These are phyloP conservation scores for Termitomyces sp. DNA, from an alignment of 768 basidiomycete species.

Conservation along the genomic window DNA sequence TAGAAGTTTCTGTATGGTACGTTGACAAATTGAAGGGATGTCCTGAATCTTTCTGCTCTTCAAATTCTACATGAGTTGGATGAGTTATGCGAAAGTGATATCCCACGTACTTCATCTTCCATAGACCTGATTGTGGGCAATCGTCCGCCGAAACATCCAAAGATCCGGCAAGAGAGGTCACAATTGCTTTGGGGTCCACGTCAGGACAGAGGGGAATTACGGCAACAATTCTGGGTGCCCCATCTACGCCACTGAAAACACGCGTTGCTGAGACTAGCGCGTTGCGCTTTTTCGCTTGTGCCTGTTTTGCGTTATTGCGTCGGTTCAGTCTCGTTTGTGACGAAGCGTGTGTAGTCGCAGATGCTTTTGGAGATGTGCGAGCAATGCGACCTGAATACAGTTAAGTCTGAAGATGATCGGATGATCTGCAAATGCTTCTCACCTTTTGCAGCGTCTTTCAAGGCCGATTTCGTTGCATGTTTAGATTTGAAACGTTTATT, in stretches of 20 bases:
- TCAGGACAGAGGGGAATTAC: slow-evolving; percentile 82
- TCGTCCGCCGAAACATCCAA: slow-evolving; percentile 55
- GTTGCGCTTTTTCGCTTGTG: slow-evolving; percentile 68
- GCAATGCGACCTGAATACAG: slow-evolving; percentile 50
- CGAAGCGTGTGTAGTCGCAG: slow-evolving; percentile 43
- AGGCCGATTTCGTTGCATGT: slow-evolving; percentile 80
- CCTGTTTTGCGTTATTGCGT: slow-evolving; percentile 83
- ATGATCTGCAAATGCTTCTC: slow-evolving; percentile 1
- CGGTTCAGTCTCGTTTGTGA: slow-evolving; percentile 78
- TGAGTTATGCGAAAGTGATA: not conserved
- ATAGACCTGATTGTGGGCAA: slow-evolving; percentile 52
- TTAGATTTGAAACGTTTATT: slow-evolving; percentile 94
- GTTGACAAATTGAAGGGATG: slow-evolving; percentile 83
- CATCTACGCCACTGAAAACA: slow-evolving; percentile 77
- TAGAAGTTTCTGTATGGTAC: slow-evolving; percentile 73
- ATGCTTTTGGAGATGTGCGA: slow-evolving; percentile 54
- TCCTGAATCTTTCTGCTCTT: slow-evolving; percentile 89
- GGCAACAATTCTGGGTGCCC: slow-evolving; percentile 82
- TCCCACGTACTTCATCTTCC: slow-evolving; percentile 58
- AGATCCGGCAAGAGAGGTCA: slow-evolving; percentile 56
- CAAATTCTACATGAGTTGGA: slow-evolving; percentile 5
- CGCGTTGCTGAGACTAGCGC: slow-evolving; percentile 67
- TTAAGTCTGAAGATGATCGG: slow-evolving; percentile 2
- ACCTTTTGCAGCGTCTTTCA: slow-evolving; percentile 89
- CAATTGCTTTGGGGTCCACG: slow-evolving; percentile 49